A percentile compares a stretch with the other conserved stretches of the same genome.
Conservation (phyloP, 2,329 filamentous ascomycete genomes). For the Apiospora saccharicola region DNA sequence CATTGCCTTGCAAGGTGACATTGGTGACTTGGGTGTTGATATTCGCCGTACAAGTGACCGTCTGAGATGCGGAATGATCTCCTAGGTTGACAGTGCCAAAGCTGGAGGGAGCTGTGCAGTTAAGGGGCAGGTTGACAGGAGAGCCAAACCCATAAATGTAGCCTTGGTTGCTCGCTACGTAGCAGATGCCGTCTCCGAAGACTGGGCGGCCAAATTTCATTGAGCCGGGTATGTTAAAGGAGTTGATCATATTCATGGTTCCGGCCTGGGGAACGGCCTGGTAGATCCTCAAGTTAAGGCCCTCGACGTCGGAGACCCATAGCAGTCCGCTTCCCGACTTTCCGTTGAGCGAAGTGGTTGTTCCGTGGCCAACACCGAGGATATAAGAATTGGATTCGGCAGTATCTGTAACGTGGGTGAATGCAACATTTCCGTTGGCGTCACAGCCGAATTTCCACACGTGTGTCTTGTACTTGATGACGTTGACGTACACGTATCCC, state of each 20-base stretch:
- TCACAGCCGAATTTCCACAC: constrained; percentile 66
- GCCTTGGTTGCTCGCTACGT: constrained; percentile 60
- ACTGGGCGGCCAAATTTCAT: constrained; percentile 65
- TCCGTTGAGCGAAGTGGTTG: constrained; percentile 61
- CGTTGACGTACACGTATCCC: constrained; percentile 57
- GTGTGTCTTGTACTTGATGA: constrained; percentile 61
- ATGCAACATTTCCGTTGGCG: constrained; percentile 55
- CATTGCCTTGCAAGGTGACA: constrained; percentile 46
- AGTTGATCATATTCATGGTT: constrained; percentile 54
- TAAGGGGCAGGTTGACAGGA: constrained; percentile 60
- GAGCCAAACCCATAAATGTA: constrained; percentile 63
- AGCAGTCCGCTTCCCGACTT: constrained; percentile 62
- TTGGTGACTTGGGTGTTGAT: constrained; percentile 51
- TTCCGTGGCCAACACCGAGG: constrained; percentile 64
- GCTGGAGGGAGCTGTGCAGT: constrained; percentile 57
- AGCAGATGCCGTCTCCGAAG: constrained; percentile 63
- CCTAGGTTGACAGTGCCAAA: constrained; percentile 56
- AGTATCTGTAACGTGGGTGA: constrained; percentile 60
- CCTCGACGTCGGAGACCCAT: constrained; percentile 64
- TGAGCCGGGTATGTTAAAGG: constrained; percentile 58
- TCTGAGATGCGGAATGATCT: constrained; percentile 40
- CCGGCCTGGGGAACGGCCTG: constrained; percentile 57
- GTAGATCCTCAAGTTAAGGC: constrained; percentile 59
- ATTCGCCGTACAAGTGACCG: constrained; percentile 57
- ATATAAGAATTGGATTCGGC: constrained; percentile 58